phyloP scores from a whole-genome alignment of 495 filamentous ascomycete genomes.

The Aspergillus bertholletiae region DNA sequence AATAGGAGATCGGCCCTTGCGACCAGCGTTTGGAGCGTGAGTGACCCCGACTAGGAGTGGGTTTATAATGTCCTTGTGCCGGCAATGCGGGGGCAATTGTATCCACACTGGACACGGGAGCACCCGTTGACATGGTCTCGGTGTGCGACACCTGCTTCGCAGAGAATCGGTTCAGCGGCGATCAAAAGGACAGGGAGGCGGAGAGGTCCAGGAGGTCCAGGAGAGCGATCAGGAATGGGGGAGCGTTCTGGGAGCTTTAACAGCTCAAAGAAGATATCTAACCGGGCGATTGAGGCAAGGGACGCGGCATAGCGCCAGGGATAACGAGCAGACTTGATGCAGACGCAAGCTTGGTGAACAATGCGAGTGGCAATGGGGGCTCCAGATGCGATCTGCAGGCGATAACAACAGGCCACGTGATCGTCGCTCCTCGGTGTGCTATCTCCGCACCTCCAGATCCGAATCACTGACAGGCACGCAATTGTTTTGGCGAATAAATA shows the following conservation, averaged over 20 bases:
- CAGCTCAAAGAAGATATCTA: slow-evolving; percentile 15
- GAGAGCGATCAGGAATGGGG: slow-evolving; percentile 10
- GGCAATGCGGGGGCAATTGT: slow-evolving; percentile 22
- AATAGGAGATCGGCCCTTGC: slow-evolving; percentile 30
- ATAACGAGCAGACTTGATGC: neutral
- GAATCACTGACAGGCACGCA: too few relatives aligned
- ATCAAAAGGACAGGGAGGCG: neutral
- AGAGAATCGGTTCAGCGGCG: neutral
- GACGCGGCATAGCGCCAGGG: slow-evolving; percentile 18
- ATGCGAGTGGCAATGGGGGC: slow-evolving; percentile 1
- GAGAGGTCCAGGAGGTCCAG: slow-evolving; percentile 5
- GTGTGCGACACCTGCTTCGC: neutral
- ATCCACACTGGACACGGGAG: slow-evolving; percentile 30
- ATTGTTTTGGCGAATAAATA: too few relatives aligned
- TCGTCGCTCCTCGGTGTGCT: slow-evolving; percentile 3
- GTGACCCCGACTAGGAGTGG: slow-evolving; percentile 36
- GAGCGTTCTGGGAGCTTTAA: slow-evolving; percentile 13
- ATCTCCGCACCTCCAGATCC: slow-evolving; percentile 2
- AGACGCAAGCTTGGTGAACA: slow-evolving; percentile 5
- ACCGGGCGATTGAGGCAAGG: slow-evolving; percentile 9
- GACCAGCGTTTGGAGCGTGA: slow-evolving; percentile 34
- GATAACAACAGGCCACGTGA: slow-evolving; percentile 16
- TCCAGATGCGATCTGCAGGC: slow-evolving; percentile 3
- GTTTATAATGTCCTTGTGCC: slow-evolving; percentile 32
- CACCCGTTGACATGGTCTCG: slow-evolving; percentile 39